These are phyloP conservation scores for Sechiopsis laciniata DNA, from an alignment of 306 rosid genomes.

Conservation along the genomic window DNA sequence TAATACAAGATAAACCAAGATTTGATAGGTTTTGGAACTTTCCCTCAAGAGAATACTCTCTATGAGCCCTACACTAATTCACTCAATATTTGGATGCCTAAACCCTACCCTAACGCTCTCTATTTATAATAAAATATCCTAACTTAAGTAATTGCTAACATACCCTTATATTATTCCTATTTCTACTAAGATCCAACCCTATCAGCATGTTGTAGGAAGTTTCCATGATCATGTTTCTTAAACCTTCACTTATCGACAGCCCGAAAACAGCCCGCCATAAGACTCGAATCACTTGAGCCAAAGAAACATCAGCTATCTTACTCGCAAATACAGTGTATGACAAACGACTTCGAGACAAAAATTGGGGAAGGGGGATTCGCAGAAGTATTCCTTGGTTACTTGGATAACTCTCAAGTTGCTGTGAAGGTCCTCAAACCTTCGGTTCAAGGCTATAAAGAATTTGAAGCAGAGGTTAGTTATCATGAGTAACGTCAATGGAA, in stretches of 20 bases:
- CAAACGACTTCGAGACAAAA: constrained; percentile 27
- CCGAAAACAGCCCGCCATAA: neutral
- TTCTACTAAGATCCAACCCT: too few relatives aligned
- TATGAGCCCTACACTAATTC: too few relatives aligned
- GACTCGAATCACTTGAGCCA: constrained; percentile 21
- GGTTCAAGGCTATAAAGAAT: constrained; percentile 25
- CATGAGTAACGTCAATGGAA: neutral
- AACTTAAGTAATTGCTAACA: too few relatives aligned
- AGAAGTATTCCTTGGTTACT: constrained; percentile 25
- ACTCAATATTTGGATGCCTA: too few relatives aligned
- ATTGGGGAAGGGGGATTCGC: constrained; percentile 31
- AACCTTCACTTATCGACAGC: constrained; percentile 1
- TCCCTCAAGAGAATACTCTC: too few relatives aligned
- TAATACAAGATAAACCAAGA: too few relatives aligned
- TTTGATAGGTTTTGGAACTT: too few relatives aligned
- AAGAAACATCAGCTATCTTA: constrained; percentile 23
- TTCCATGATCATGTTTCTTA: neutral
- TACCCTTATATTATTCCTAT: too few relatives aligned
- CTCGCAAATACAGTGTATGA: constrained; percentile 21
- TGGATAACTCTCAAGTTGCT: constrained; percentile 24
- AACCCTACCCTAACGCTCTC: too few relatives aligned
- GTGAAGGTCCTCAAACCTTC: constrained; percentile 27
- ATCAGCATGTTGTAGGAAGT: neutral
- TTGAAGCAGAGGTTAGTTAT: constrained; percentile 25
- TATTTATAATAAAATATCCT: too few relatives aligned